Conservation (phyloP, 2,329 filamentous ascomycete genomes). For the Botrytis galanthina region DNA sequence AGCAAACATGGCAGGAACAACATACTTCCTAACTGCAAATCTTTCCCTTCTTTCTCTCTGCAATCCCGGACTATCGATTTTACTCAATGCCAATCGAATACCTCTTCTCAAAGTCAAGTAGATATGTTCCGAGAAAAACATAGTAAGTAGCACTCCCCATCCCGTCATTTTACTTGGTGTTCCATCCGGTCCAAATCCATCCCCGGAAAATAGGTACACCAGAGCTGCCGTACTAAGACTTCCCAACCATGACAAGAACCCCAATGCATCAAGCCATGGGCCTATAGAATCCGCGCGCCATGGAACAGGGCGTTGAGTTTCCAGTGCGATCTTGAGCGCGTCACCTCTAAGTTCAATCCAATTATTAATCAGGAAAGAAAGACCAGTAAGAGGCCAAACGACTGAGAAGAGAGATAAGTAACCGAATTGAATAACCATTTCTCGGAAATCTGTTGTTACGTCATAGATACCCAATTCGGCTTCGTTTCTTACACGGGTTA, state of each 20-base stretch:
- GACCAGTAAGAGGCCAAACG: conserved; percentile 88
- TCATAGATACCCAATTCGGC: conserved; percentile 82
- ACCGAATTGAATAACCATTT: conserved; percentile 85
- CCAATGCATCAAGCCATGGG: conserved; percentile 81
- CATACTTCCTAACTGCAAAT: conserved; percentile 74
- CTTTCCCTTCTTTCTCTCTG: conserved; percentile 82
- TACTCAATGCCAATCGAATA: conserved; percentile 70
- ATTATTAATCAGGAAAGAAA: conserved; percentile 90
- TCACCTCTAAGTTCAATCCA: conserved; percentile 94
- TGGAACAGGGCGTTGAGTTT: conserved; percentile 85
- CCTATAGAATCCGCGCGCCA: conserved; percentile 92
- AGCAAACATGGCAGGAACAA: conserved; percentile 38
- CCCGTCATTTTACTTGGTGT: conserved; percentile 68
- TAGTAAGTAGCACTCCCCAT: conserved; percentile 77
- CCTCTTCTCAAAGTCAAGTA: conserved; percentile 76
- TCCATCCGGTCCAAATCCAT: conserved; percentile 62
- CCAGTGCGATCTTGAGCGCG: conserved; percentile 87
- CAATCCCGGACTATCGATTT: conserved; percentile 80
- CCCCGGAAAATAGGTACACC: conserved; percentile 81
- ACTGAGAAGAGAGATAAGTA: conserved; percentile 91
- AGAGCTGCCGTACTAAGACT: conserved; percentile 84
- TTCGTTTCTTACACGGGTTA: conserved; percentile 78
- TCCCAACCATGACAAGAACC: conserved; percentile 91
- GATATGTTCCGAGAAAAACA: conserved; percentile 84
- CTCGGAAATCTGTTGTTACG: conserved; percentile 84